Base-by-base conservation (phyloP, 1,284 basidiomycete genomes). In the Ceratobasidium papillatum region DNA sequence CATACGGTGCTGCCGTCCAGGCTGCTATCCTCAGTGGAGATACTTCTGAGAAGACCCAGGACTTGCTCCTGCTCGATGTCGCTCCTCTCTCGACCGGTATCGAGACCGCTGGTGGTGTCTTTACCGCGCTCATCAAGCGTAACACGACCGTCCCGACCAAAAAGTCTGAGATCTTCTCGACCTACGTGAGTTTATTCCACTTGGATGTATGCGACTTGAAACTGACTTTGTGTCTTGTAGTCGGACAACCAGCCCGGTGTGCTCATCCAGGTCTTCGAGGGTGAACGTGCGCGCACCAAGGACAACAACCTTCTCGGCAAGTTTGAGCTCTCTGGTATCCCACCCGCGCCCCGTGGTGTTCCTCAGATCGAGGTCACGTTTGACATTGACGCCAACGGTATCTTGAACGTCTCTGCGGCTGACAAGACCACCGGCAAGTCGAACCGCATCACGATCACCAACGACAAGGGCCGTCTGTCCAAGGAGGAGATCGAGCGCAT, bases 271-370 rank as follows among this genome's bases (percentile, higher is more conserved):
- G 97, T 99, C 76, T 99, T 89, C 86, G 97, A 99, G 89, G 97
- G 98, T 86, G 98, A 99, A 86, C 96, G 97, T 88, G 94, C 96
- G 71, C 94, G 96, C 81, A 98, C 96, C 78, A 99, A 98, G 90
- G 98, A 99, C 87, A 99, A 98, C 89, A 98, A 98, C 88, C 84
- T 99, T 72, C 94, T 99, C 84, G 97, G 97, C 82, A 98, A 99
- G 86, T 99, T 99, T 86, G 96, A 99, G 86, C 93, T 99, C 69
- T 92, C 96, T 73, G 96, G 96, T 78, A 99, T 99, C 80, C 97
- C 97, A 45, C 97, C 97, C 49, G 96, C 96, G 62, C 97, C 97
- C 78, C 95, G 97, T 87, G 97, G 97, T 88, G 96, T 98, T 80
- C 96, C 97, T 81, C 96, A 99, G 83, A 90, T 99, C 81, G 96